phyloP scores from a whole-genome alignment of 2,329 filamentous ascomycete species.

The Chaetothyriales sp. region DNA sequence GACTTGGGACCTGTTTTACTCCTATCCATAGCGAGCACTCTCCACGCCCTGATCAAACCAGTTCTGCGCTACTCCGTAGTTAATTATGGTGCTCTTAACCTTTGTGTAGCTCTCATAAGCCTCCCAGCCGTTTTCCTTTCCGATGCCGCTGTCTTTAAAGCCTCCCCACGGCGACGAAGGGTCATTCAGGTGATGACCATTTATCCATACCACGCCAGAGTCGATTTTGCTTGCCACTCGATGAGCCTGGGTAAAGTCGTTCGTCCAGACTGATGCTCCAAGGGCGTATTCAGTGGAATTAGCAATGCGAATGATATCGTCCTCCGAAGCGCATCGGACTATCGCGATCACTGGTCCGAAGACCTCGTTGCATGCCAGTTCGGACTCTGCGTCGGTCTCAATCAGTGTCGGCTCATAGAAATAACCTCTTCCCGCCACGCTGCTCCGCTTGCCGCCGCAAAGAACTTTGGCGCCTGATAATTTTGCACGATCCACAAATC shows the following conservation, averaged over 20 bases:
- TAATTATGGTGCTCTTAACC: conserved; percentile 55
- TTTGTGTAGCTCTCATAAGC: conserved; percentile 39
- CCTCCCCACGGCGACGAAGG: conserved; percentile 60
- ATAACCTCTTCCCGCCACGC: conserved; percentile 39
- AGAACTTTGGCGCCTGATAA: conserved; percentile 29
- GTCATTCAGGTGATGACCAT: conserved; percentile 55
- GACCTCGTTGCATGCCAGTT: conserved; percentile 30
- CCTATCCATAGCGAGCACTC: conserved; percentile 51
- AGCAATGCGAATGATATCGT: conserved; percentile 34
- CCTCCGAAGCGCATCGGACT: conserved; percentile 34
- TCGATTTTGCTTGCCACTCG: conserved; percentile 35
- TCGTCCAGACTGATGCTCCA: conserved; percentile 39
- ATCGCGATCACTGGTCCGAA: conserved; percentile 41
- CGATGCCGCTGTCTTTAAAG: conserved; percentile 50
- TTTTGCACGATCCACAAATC: conserved; percentile 26
- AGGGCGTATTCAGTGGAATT: conserved; percentile 40
- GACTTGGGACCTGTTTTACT: too few species aligned
- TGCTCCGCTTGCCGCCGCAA: conserved; percentile 38
- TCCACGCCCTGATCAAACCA: conserved; percentile 52
- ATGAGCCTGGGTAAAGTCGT: conserved; percentile 36
- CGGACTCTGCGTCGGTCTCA: conserved; percentile 20
- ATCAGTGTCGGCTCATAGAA: conserved; percentile 37
- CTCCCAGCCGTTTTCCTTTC: conserved; percentile 59
- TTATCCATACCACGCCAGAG: conserved; percentile 36
- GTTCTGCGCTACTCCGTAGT: conserved; percentile 51